phyloP scores from a whole-genome alignment of 163 green algal genomes.

The Scenedesmus sp. region DNA sequence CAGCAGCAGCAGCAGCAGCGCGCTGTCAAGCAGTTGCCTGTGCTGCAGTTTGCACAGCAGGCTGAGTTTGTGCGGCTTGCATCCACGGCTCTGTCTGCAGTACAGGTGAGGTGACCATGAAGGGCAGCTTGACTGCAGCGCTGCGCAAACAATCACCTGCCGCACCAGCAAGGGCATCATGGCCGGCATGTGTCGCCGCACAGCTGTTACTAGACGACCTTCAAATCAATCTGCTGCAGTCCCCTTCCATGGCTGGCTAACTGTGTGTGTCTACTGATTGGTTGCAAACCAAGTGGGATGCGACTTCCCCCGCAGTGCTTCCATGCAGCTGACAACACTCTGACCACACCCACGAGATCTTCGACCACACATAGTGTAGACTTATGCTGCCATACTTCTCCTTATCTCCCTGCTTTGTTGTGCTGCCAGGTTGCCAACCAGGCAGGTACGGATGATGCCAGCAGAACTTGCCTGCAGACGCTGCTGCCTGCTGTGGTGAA shows the following conservation, averaged over 20 bases:
- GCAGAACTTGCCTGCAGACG: background rate
- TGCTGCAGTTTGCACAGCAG: background rate
- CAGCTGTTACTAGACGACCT: no score
- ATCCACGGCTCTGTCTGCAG: background rate
- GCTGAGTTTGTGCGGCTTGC: background rate
- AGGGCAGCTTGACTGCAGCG: background rate
- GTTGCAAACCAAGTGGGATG: no score
- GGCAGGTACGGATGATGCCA: background rate
- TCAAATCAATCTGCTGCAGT: no score
- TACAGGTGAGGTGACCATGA: background rate
- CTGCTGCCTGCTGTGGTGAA: slow-evolving; percentile 1
- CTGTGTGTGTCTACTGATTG: no score
- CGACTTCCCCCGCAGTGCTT: background rate
- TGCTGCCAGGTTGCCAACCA: background rate
- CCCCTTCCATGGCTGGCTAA: no score
- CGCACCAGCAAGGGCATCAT: background rate
- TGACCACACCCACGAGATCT: background rate
- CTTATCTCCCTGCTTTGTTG: background rate
- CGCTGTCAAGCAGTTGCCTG: background rate
- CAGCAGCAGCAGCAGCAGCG: background rate
- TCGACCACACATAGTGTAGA: no score
- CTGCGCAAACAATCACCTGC: background rate
- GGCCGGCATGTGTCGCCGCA: background rate
- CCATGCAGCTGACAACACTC: background rate
- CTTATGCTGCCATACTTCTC: background rate